These are phyloP conservation scores for Pythium graminicola DNA, from an alignment of 352 stramenopile genomes.

Conservation along the genomic window DNA sequence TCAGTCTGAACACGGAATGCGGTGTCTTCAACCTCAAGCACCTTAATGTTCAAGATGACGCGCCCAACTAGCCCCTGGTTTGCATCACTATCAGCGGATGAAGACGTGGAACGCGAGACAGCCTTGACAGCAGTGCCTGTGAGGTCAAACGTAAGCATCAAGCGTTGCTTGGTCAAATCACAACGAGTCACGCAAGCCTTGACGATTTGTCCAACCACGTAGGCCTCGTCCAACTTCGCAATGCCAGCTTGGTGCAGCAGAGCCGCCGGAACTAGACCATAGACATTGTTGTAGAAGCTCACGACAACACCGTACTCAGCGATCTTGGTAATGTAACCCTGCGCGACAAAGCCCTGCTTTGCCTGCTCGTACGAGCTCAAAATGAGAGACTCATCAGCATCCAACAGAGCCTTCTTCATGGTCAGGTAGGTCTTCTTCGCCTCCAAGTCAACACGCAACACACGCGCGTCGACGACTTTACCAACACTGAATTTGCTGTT, in stretches of 20 bases:
- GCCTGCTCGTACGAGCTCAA: slow-evolving; percentile 75
- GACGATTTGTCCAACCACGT: slow-evolving; percentile 82
- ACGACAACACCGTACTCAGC: slow-evolving; percentile 90
- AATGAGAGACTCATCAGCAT: slow-evolving; percentile 60
- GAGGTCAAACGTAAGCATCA: slow-evolving; percentile 81
- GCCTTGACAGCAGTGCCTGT: slow-evolving; percentile 31
- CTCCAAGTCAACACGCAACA: slow-evolving; percentile 80
- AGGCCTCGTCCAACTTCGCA: slow-evolving; percentile 76
- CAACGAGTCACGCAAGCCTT: slow-evolving; percentile 73
- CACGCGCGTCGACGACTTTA: slow-evolving; percentile 68
- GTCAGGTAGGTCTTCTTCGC: slow-evolving; percentile 91
- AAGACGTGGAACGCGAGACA: not conserved
- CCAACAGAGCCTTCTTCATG: slow-evolving; percentile 81
- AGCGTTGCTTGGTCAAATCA: slow-evolving; percentile 67
- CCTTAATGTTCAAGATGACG: slow-evolving; percentile 52
- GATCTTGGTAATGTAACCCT: slow-evolving; percentile 93
- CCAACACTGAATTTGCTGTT: slow-evolving; percentile 76
- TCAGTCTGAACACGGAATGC: slow-evolving; percentile 71
- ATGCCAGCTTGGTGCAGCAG: slow-evolving; percentile 83
- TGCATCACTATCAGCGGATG: not conserved
- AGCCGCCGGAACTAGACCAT: slow-evolving; percentile 86
- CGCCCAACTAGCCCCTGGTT: slow-evolving; percentile 43
- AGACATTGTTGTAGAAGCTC: slow-evolving; percentile 95
- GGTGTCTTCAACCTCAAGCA: slow-evolving; percentile 57
- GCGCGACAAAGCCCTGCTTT: slow-evolving; percentile 58